phyloP scores from a whole-genome alignment of 2,329 filamentous ascomycete genomes.

The Apiospora rasikravindrae region DNA sequence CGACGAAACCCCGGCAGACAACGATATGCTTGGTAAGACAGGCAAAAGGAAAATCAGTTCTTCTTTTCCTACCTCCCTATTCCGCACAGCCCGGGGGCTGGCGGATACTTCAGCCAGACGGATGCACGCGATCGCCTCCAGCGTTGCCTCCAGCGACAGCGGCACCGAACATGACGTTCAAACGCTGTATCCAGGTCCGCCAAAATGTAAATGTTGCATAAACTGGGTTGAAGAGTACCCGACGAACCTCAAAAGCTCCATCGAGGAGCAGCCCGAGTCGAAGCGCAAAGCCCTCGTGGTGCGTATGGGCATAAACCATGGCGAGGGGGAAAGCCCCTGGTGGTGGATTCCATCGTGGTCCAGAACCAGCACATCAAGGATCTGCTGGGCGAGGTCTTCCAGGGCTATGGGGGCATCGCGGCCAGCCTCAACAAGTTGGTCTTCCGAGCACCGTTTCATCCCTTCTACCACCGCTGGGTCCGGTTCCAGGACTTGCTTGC shows the following conservation, averaged over 20 bases:
- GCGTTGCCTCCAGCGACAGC: constrained; percentile 13
- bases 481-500: constrained; percentile 51
- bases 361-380: constrained; percentile 67
- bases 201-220: constrained; percentile 36
- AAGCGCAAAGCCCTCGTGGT: constrained; percentile 26
- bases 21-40: too few species aligned
- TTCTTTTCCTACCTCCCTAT: too few species aligned
- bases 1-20: too few species aligned
- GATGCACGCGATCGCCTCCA: background rate
- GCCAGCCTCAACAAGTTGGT: constrained; percentile 64
- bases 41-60: too few species aligned
- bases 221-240: constrained; percentile 37
- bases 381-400: constrained; percentile 59
- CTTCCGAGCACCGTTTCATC: constrained; percentile 65
- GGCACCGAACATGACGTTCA: constrained; percentile 23
- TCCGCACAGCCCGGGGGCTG: background rate
- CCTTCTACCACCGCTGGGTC: constrained; percentile 70
- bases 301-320: constrained; percentile 24
- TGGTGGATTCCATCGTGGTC: constrained; percentile 62
- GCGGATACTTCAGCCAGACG: background rate
- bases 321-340: constrained; percentile 16
- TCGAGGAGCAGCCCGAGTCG: constrained; percentile 24
- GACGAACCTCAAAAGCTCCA: constrained; percentile 25
- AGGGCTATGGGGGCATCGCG: constrained; percentile 64
- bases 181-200: constrained; percentile 34